Evolutionary conservation across 2,329 filamentous ascomycete genomes (phyloP).

Genomic region (Tolypocladium inflatum): DNA sequence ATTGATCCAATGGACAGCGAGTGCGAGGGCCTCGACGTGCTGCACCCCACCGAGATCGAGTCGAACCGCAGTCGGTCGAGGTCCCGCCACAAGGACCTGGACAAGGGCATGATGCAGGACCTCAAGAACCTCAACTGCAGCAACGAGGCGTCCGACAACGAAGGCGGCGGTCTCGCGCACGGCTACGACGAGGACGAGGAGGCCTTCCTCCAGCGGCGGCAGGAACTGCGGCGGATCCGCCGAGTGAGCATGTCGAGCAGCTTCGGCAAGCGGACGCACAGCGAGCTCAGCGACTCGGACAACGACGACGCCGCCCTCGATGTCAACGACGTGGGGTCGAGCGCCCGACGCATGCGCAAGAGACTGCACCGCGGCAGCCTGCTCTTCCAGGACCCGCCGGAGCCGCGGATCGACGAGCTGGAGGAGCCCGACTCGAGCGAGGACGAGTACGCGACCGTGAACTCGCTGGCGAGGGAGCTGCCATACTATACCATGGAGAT

Average conservation of each 20-base stretch:
- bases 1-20: slow-evolving; percentile 36
- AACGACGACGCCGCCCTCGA: slow-evolving; percentile 30
- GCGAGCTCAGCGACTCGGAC: slow-evolving; percentile 43
- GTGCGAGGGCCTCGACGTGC: slow-evolving; percentile 29
- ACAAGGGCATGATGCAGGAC: slow-evolving; percentile 33
- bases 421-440: slow-evolving; percentile 42
- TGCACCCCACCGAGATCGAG: slow-evolving; percentile 37
- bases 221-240: slow-evolving; percentile 32
- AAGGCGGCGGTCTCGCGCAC: slow-evolving; percentile 13
- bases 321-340: slow-evolving; percentile 32
- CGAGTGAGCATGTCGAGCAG: slow-evolving; percentile 43
- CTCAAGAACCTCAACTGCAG: slow-evolving; percentile 36
- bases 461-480: slow-evolving; percentile 36
- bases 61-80: slow-evolving; percentile 31
- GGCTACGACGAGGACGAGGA: slow-evolving; percentile 28
- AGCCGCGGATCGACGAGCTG: slow-evolving; percentile 41
- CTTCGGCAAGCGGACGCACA: slow-evolving; percentile 44
- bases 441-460: slow-evolving; percentile 29
- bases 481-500: slow-evolving; percentile 41
- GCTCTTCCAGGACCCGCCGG: slow-evolving; percentile 39
- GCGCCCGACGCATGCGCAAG: slow-evolving; percentile 37
- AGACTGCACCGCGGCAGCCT: slow-evolving; percentile 36
- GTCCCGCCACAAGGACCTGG: slow-evolving; percentile 28
- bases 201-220: slow-evolving; percentile 29
- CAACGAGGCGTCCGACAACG: slow-evolving; percentile 26